These are phyloP conservation scores for Avena eriantha DNA, from an alignment of 176 grass and related monocot species.

Conservation along the genomic window DNA sequence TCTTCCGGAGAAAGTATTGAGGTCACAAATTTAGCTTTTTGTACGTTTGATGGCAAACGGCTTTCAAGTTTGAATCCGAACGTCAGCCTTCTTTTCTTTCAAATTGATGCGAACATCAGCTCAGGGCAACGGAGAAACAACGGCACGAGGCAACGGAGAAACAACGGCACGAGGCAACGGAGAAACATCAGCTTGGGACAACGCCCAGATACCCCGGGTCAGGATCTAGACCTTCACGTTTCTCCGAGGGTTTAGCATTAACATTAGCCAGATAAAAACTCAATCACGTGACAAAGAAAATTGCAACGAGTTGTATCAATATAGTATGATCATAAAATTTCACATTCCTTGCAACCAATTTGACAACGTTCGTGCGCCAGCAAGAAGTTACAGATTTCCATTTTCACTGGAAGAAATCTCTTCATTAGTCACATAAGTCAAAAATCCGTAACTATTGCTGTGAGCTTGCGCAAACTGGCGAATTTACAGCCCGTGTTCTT, in stretches of 20 bases:
- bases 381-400: not conserved
- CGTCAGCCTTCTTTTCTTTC: not conserved
- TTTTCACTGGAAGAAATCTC: not conserved
- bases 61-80: not conserved
- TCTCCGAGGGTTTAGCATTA: not conserved
- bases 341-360: not conserved
- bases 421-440: not conserved
- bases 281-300: not conserved
- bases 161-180: no score
- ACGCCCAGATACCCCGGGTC: not conserved
- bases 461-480: not conserved
- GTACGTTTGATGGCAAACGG: not conserved
- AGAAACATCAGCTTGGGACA: not conserved
- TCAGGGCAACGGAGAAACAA: no score
- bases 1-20: no score
- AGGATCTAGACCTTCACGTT: not conserved
- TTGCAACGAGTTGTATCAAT: not conserved
- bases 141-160: no score
- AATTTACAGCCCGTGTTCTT: constrained; percentile 33
- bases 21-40: no score
- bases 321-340: not conserved
- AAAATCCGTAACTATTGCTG: not conserved
- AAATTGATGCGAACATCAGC: not conserved
- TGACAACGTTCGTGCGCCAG: not conserved
- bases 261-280: not conserved